Conservation (phyloP, 805 yeast genomes). For the Saccharomycopsis lassenensis region DNA sequence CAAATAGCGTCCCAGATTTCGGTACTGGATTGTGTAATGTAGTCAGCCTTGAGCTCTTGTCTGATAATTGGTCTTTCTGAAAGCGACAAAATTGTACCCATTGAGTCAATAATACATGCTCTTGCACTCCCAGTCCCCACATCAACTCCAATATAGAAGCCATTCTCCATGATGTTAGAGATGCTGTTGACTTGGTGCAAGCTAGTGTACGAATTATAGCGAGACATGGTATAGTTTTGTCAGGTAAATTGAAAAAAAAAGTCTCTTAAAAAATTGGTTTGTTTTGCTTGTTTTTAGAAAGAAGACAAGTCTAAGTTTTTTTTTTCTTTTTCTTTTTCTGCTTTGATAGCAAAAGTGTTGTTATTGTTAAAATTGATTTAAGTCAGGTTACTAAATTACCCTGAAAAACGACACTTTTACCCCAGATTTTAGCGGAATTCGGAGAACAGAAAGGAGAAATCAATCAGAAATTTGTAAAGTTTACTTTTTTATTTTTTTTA, state of each 20-base stretch:
- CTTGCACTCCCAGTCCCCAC: constrained; percentile 98
- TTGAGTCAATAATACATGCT: constrained; percentile 79
- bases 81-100: constrained; percentile 70
- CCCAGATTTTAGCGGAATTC: too few species aligned
- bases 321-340: too few species aligned
- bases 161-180: constrained; percentile 14
- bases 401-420: too few species aligned
- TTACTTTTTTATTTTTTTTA: too few species aligned
- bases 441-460: too few species aligned
- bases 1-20: constrained; percentile 90
- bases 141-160: constrained; percentile 68
- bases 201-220: constrained; percentile 11
- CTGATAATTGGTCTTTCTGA: constrained; percentile 72
- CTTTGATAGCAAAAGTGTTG: too few species aligned
- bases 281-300: not conserved
- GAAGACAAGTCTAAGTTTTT: too few species aligned
- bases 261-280: not conserved
- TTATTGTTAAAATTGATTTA: too few species aligned
- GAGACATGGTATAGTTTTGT: constrained; percentile 10
- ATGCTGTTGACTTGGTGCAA: constrained; percentile 10
- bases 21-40: constrained; percentile 76
- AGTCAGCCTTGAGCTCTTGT: constrained; percentile 60
- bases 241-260: too few species aligned
- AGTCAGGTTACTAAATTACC: too few species aligned
- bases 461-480: too few species aligned